Evolutionary conservation across 306 rosid genomes (phyloP).

Genomic region (Datisca glomerata): DNA sequence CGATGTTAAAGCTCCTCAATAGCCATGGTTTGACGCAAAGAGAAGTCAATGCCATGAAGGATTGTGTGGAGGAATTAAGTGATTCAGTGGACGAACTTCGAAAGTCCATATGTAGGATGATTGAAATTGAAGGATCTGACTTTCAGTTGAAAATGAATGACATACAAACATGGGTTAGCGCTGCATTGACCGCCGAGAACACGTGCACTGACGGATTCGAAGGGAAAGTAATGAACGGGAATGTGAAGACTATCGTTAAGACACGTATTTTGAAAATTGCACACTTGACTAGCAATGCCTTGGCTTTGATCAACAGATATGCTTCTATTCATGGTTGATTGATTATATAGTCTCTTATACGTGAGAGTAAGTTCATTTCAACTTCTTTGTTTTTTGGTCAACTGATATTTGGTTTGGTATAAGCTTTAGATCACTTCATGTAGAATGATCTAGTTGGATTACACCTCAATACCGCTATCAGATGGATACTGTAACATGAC

Average conservation of each 20-base stretch:
- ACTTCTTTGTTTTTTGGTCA: too few species aligned
- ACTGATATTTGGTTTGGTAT: too few species aligned
- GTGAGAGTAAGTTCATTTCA: too few species aligned
- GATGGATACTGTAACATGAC: too few species aligned
- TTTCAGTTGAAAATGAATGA: conserved; percentile 9
- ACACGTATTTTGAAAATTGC: conserved; percentile 24
- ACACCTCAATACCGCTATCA: too few species aligned
- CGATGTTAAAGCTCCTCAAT: not conserved
- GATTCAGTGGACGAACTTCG: conserved; percentile 6
- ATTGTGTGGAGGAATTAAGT: conserved; percentile 9
- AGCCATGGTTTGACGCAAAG: not conserved
- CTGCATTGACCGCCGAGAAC: conserved; percentile 17
- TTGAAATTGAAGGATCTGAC: not conserved
- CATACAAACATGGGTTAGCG: conserved; percentile 22
- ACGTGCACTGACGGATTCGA: conserved; percentile 15
- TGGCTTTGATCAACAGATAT: conserved; percentile 60
- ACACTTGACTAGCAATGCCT: conserved; percentile 59
- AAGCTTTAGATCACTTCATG: too few species aligned
- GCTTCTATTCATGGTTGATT: conserved; percentile 19
- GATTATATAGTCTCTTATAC: too few species aligned
- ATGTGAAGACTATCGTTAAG: conserved; percentile 29
- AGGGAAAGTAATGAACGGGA: conserved; percentile 13
- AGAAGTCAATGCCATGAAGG: conserved; percentile 3
- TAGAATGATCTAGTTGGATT: too few species aligned
- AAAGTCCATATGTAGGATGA: conserved; percentile 3